phyloP scores from a whole-genome alignment of 1,284 basidiomycete species.

The Sanghuangporus weigelae region DNA sequence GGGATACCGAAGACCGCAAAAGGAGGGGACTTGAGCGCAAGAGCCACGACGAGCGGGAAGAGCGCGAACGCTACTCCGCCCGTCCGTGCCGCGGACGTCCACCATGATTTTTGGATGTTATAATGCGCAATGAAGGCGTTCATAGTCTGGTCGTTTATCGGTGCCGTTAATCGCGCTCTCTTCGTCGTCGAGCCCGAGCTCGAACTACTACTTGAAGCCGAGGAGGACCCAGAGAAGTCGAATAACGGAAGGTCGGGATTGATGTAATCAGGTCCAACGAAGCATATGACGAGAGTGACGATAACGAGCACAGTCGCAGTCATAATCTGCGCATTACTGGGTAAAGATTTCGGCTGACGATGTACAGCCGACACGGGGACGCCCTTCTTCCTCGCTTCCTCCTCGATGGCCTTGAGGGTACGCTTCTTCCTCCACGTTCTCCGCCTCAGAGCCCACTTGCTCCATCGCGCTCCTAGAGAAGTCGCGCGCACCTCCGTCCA shows the following conservation, averaged over 20 bases:
- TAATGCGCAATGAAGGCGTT: slow-evolving; percentile 43
- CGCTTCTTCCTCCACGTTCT: slow-evolving; percentile 44
- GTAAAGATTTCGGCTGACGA: slow-evolving; percentile 45
- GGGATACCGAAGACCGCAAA: slow-evolving; percentile 76
- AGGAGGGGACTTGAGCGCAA: slow-evolving; percentile 79
- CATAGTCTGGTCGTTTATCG: slow-evolving; percentile 20
- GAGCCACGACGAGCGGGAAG: slow-evolving; percentile 69
- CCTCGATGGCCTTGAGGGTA: slow-evolving; percentile 27
- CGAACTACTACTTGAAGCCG: not conserved
- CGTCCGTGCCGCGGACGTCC: slow-evolving; percentile 70
- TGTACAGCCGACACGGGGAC: slow-evolving; percentile 23
- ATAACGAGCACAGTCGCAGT: slow-evolving; percentile 39
- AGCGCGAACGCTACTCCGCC: slow-evolving; percentile 79
- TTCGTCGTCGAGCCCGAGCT: slow-evolving; percentile 20
- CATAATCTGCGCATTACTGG: slow-evolving; percentile 59
- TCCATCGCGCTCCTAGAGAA: slow-evolving; percentile 44
- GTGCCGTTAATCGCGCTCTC: slow-evolving; percentile 16
- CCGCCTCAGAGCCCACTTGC: slow-evolving; percentile 49
- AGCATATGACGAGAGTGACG: slow-evolving; percentile 40
- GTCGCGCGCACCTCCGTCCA: slow-evolving; percentile 38
- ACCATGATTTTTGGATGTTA: slow-evolving; percentile 69
- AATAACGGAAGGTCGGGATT: slow-evolving; percentile 48
- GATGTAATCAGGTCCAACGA: slow-evolving; percentile 75
- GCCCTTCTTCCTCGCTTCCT: slow-evolving; percentile 9
- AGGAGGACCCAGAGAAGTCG: slow-evolving; percentile 26